Evolutionary conservation across 2,329 filamentous ascomycete genomes (phyloP).

Genomic region (Boeremia lycopersici): DNA sequence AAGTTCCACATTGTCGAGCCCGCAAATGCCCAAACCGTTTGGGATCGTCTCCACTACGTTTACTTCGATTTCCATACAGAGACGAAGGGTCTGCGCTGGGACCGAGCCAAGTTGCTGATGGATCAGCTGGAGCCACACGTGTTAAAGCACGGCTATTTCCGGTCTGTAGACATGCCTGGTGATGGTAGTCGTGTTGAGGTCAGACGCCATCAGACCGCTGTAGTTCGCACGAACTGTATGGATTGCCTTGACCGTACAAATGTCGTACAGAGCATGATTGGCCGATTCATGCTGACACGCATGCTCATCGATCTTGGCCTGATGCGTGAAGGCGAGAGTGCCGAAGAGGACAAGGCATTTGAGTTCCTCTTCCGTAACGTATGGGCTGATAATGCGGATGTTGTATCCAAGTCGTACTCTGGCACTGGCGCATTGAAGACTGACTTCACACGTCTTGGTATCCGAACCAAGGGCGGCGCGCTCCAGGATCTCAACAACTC

Average conservation of each 20-base stretch:
- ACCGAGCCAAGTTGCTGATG: conserved; percentile 85
- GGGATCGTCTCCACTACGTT: conserved; percentile 89
- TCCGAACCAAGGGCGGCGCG: conserved; percentile 82
- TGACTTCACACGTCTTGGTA: conserved; percentile 92
- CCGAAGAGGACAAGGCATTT: conserved; percentile 80
- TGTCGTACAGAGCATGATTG: conserved; percentile 96
- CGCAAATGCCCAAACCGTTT: conserved; percentile 63
- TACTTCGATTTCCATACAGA: conserved; percentile 99
- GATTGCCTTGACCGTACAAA: conserved; percentile 98
- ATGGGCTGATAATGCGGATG: conserved; percentile 98
- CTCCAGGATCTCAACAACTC: conserved; percentile 88
- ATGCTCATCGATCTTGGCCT: conserved; percentile 87
- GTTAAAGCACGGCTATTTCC: conserved; percentile 85
- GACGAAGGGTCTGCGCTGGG: conserved; percentile 93
- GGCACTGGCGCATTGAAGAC: conserved; percentile 98
- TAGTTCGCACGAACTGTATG: conserved; percentile 99
- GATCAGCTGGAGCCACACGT: conserved; percentile 80
- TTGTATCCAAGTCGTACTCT: conserved; percentile 90
- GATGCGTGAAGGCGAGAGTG: conserved; percentile 75
- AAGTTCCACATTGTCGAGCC: conserved; percentile 82
- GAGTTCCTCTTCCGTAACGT: conserved; percentile 94
- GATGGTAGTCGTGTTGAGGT: conserved; percentile 77
- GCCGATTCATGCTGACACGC: conserved; percentile 83
- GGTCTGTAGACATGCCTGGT: conserved; percentile 83
- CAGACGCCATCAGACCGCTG: conserved; percentile 80